Conservation (phyloP, 192 early-diverging fungal species). For the Mortierella hygrophila region DNA sequence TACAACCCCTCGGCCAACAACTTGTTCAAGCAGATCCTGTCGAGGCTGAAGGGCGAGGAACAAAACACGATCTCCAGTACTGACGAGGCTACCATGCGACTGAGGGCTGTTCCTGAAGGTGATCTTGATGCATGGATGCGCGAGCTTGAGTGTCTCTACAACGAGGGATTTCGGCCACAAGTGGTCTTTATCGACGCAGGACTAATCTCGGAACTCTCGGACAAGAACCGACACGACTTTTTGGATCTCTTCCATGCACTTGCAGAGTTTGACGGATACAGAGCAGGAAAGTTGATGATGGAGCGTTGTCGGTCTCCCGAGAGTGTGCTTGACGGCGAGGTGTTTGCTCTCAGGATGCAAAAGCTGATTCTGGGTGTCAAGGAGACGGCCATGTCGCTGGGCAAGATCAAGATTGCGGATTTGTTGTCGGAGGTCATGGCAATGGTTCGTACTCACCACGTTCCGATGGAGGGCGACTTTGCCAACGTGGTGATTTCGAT, state of each 20-base stretch:
- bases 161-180: slow-evolving; percentile 80
- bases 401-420: slow-evolving; percentile 84
- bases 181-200: slow-evolving; percentile 94
- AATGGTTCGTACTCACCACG: slow-evolving; percentile 93
- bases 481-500: slow-evolving; percentile 93
- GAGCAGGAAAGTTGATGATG: slow-evolving; percentile 89
- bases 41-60: slow-evolving; percentile 26
- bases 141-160: slow-evolving; percentile 65
- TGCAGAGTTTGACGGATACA: slow-evolving; percentile 87
- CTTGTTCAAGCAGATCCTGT: slow-evolving; percentile 62
- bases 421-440: slow-evolving; percentile 85
- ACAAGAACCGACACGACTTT: slow-evolving; percentile 85
- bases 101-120: slow-evolving; percentile 39
- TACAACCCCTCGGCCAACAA: slow-evolving; percentile 69
- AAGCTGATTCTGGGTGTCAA: slow-evolving; percentile 80
- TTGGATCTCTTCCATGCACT: slow-evolving; percentile 92
- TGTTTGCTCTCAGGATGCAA: slow-evolving; percentile 88
- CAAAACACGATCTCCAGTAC: slow-evolving; percentile 50
- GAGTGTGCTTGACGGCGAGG: slow-evolving; percentile 76
- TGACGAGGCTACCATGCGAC: slow-evolving; percentile 55
- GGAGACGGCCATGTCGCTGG: slow-evolving; percentile 78
- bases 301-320: slow-evolving; percentile 84
- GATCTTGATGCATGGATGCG: slow-evolving; percentile 59
- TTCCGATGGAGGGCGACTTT: slow-evolving; percentile 95
- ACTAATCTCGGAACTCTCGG: slow-evolving; percentile 83